Conservation (phyloP, 2,329 filamentous ascomycete genomes). For the Colletotrichum karsti region DNA sequence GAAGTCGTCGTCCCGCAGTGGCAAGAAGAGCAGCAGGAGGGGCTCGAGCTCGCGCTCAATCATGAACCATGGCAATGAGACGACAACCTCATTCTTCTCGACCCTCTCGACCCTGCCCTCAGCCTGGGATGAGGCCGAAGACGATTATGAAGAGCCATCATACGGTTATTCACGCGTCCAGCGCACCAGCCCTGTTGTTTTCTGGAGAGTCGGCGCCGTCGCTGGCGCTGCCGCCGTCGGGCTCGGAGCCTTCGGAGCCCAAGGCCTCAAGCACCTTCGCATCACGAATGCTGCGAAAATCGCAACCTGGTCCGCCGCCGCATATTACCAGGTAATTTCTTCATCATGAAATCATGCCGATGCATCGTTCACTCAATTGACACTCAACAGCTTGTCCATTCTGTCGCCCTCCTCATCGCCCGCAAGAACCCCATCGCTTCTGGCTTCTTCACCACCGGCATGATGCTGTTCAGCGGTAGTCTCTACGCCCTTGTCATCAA, state of each 20-base stretch:
- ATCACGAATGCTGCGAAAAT: slow-evolving; percentile 67
- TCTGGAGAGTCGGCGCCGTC: slow-evolving; percentile 68
- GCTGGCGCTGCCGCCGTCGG: slow-evolving; percentile 69
- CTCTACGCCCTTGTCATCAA: slow-evolving; percentile 72
- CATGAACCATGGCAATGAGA: too few relatives aligned
- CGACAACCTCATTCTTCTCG: too few relatives aligned
- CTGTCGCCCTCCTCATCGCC: slow-evolving; percentile 65
- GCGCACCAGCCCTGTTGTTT: too few relatives aligned
- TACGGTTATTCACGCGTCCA: too few relatives aligned
- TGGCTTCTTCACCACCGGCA: slow-evolving; percentile 68
- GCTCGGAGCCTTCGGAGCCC: slow-evolving; percentile 73
- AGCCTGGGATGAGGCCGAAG: too few relatives aligned
- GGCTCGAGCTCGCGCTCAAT: too few relatives aligned
- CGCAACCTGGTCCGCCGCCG: slow-evolving; percentile 70
- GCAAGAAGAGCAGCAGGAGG: too few relatives aligned
- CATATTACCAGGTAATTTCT: slow-evolving; percentile 64
- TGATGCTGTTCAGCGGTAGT: slow-evolving; percentile 73
- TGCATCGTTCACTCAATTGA: too few relatives aligned
- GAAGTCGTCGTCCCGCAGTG: too few relatives aligned
- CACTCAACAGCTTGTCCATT: slow-evolving; percentile 65
- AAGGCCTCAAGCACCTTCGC: slow-evolving; percentile 66
- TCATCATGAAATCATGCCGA: too few relatives aligned
- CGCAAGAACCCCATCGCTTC: slow-evolving; percentile 66
- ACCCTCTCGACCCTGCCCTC: too few relatives aligned
- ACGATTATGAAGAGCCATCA: too few relatives aligned